Base-by-base conservation (phyloP, 306 rosid genomes). In the Chamaecrista fasciculata region DNA sequence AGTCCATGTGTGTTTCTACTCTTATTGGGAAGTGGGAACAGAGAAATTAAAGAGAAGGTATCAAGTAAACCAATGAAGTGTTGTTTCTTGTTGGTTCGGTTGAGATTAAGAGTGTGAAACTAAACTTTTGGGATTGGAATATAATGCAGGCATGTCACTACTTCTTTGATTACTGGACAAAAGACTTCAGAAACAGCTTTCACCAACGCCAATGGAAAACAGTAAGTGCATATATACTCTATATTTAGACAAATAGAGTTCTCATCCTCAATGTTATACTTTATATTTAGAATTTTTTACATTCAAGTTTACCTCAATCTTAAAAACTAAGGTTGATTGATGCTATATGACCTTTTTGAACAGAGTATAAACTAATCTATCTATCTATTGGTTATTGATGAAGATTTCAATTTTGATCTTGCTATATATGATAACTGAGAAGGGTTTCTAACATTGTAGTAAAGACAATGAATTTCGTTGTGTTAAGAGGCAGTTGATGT, bases 391-490 rank as follows among this genome's bases (percentile, higher is more conserved):
- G 4, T 20, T 48, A 15, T 11, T n/a, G n/a, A n/a, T n/a, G n/a
- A n/a, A n/a, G n/a, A n/a, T n/a, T 29, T 70, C 47, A 31, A 3
- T 57, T 15, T 31, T 28, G 25, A 21, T 21, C 15, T 50, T 39
- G 44, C 26, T 24, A 52, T n/a, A n/a, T n/a, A n/a, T 43, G 14
- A 44, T 71, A 18, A 42, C 3, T 55, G 28, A 11, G 28, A 1
- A 56, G 29, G 12, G 10, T 5, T 52, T 60, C 19, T 6, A 6
- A 36, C n/a, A 21, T 51, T 37, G 70, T 49, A 80, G 83, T 33
- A 80, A 75, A 57, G 52, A 24, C 9, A 48, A 52, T 49, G 97
- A 89, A 76, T 20, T 77, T 37, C 85, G 95, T 29, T 69, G 92
- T 56, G 81, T 89, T 39, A 78, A 24, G 55, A 83, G 98, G 62